Percentiles rank a stretch among this genome's conserved stretches.
Conservation (phyloP, 768 basidiomycete genomes). For the Ramaria rubella region DNA sequence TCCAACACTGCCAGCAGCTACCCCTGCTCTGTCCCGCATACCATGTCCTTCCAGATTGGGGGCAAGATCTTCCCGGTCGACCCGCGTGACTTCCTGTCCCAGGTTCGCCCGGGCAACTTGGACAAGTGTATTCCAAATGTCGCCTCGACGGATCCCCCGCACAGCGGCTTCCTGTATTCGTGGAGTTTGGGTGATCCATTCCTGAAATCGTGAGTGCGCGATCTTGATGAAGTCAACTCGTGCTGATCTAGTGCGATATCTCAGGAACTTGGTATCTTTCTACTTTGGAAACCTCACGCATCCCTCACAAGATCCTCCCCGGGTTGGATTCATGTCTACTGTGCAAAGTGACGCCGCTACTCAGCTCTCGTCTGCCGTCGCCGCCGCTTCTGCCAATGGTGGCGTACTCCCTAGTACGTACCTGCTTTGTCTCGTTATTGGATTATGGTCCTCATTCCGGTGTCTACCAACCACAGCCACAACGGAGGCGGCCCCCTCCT, state of each 20-base stretch:
- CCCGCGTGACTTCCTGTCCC: constrained; percentile 59
- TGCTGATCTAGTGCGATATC: background rate
- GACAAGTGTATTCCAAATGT: constrained; percentile 47
- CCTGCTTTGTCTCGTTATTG: background rate
- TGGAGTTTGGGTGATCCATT: constrained; percentile 79
- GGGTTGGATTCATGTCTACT: constrained; percentile 66
- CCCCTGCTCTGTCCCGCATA: constrained; percentile 55
- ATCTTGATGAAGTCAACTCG: background rate
- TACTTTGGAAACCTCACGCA: constrained; percentile 67
- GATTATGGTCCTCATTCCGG: background rate
- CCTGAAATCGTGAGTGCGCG: constrained; percentile 51
- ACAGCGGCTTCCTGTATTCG: constrained; percentile 55
- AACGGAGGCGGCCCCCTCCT: background rate
- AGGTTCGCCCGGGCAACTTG: constrained; percentile 17
- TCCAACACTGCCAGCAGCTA: constrained; percentile 34
- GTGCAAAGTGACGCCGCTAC: constrained; percentile 50
- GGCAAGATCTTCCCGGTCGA: constrained; percentile 67
- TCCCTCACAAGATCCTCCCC: constrained; percentile 61
- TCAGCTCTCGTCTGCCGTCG: background rate
- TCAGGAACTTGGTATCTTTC: constrained; percentile 58
- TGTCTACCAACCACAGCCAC: background rate
- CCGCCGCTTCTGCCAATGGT: background rate
- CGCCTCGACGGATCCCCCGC: constrained; percentile 58
- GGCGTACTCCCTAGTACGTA: constrained; percentile 4
- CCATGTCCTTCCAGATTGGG: constrained; percentile 59